phyloP scores from a whole-genome alignment of 2,329 filamentous ascomycete species.

The Cytospora piceae region DNA sequence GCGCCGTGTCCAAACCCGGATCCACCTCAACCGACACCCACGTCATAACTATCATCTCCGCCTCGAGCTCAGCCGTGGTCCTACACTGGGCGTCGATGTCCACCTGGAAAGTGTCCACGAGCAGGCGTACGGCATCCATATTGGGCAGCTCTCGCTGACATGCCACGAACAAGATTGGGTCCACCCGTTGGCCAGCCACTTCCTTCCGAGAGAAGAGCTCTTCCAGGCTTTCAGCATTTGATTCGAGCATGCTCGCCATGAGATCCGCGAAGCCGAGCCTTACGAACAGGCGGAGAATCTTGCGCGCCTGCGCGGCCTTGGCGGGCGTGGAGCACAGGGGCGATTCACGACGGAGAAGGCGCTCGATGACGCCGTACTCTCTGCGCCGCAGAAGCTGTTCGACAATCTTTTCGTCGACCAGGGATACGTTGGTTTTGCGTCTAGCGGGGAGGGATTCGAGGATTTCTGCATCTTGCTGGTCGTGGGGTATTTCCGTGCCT shows the following conservation, averaged over 20 bases:
- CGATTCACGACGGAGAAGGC: background rate
- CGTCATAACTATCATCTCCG: no score
- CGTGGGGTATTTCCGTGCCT: no score
- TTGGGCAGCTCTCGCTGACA: background rate
- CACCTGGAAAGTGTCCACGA: background rate
- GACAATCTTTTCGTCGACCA: background rate
- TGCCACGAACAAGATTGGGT: background rate
- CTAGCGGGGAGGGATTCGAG: background rate
- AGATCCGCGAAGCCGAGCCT: background rate
- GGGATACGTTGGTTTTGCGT: background rate
- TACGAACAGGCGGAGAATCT: background rate
- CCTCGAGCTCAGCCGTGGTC: background rate
- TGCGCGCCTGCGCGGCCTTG: background rate
- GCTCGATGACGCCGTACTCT: background rate
- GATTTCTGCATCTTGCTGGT: no score
- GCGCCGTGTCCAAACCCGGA: background rate
- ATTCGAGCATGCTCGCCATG: background rate
- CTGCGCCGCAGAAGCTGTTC: background rate
- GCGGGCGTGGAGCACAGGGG: no score
- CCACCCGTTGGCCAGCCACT: background rate
- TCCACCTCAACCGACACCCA: background rate
- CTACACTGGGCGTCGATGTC: background rate
- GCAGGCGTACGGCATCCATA: background rate
- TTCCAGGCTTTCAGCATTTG: no score
- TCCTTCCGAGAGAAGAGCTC: no score